These are phyloP conservation scores for Bryum argenteum DNA, from an alignment of 225 moss, liverwort and hornwort genomes.

Conservation along the genomic window DNA sequence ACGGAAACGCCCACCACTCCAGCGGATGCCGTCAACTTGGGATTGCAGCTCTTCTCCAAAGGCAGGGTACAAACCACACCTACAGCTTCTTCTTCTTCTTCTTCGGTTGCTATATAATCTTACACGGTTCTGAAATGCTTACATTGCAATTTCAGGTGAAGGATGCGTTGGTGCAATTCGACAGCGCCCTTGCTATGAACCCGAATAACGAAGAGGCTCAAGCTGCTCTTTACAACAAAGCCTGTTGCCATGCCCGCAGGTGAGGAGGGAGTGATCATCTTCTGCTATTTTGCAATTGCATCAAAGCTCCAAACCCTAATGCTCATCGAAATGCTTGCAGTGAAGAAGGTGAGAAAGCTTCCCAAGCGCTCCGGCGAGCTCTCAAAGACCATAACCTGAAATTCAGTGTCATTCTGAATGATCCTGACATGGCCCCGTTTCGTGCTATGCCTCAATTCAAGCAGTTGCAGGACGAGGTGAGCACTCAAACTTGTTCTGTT, in stretches of 20 bases:
- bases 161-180: slow-evolving; percentile 83
- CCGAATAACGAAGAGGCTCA: slow-evolving; percentile 81
- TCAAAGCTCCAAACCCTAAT: background rate
- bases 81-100: no score
- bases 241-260: slow-evolving; percentile 95
- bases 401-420: slow-evolving; percentile 88
- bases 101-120: background rate
- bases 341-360: slow-evolving; percentile 77
- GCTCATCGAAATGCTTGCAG: slow-evolving; percentile 36
- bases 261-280: slow-evolving; percentile 26
- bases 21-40: slow-evolving; percentile 74
- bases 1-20: slow-evolving; percentile 51
- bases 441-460: slow-evolving; percentile 88
- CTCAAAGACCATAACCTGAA: slow-evolving; percentile 74
- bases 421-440: slow-evolving; percentile 87
- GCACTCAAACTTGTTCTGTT: background rate
- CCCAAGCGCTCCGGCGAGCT: slow-evolving; percentile 74
- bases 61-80: slow-evolving; percentile 67
- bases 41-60: slow-evolving; percentile 83
- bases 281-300: background rate
- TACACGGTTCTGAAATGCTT: slow-evolving; percentile 9
- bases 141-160: slow-evolving; percentile 55
- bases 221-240: slow-evolving; percentile 97
- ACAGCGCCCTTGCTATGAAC: slow-evolving; percentile 69
- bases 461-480: slow-evolving; percentile 87